Evolutionary conservation across 805 yeast species (phyloP), one percentile per base, ranked within the genome.

Genomic region (Naumovozyma castellii): DNA sequence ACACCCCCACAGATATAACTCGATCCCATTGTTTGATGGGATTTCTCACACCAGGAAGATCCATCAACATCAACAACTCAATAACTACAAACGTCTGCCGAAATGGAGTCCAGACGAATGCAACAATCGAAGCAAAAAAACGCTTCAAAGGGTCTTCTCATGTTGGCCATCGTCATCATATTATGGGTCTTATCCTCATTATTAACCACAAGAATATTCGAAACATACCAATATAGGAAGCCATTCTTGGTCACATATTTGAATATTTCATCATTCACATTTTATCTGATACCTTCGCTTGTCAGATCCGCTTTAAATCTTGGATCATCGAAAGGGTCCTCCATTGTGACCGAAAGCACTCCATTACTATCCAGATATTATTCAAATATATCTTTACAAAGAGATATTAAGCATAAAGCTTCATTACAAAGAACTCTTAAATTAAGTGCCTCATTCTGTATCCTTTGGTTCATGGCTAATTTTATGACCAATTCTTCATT

Each of bases 191-290:
- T 80, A 29, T 84, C 94, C 3, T 83, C 94, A 5, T 87, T 86
- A 49, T 56, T 88, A 31, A 78, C 88, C 31, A 85, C 84, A 59
- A 78, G 74, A 32, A 62, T 84, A 29, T 80, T 84, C 50, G 84
- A 77, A 49, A 68, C 71, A 29, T 73, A 70, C 41, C 64, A 69
- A 22, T 88, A 84, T 59, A 62, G 83, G 35, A 90, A 88, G 59
- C 97, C 97, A n/a, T 85, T 84, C 53, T 73, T 87, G 43, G 80
- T 88, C 49, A 88, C 97, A 2, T 88, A 87, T 65, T 59, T 87
- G 49, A 87, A 86, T 62, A 86, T 96, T 0, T 78, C 85, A 2
- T 74, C 88, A 3, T 88, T 88, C 58, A 67, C 75, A 5, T 64
- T 88, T 36, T 88, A 88, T 56, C 64, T 88, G 39, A 58, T 80